Evolutionary conservation across 768 basidiomycete species (phyloP), one percentile per base, ranked within the genome.

Genomic region (Collybia nuda): DNA sequence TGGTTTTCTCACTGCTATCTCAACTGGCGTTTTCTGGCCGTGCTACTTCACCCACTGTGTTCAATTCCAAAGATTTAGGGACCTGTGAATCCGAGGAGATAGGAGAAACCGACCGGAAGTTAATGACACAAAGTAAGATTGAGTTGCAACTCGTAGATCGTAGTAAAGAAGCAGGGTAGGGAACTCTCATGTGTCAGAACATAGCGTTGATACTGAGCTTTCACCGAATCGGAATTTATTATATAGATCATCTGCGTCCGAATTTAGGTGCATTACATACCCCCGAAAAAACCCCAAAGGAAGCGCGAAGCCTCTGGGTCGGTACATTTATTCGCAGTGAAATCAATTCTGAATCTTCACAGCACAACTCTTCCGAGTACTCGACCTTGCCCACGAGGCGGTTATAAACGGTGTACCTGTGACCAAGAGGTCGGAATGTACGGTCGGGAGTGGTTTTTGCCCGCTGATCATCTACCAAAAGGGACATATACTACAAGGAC

Each of bases 401-500:
- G 63, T 90, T 5, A 50, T 75, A 1, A 69, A 73, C 17, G 74
- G 70, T 14, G 65, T 82, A 11, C 79, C 88, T 0, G 64, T 74
- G 6, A 89, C 88, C 12, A 89, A 90, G 69, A 70, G 86, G 85
- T 84, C 8, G 18, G 52, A 2, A 56, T 38, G 12, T 40, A 42
- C 7, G 23, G 18, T n/a, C 36, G 14, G 3, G 26, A 47, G 22
- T 48, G 17, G 18, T 4, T 48, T 49, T 47, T 47, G 51, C 52
- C 57, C 48, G 40, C 35, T 56, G 9, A 38, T 21, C 19, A 15
- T n/a, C 36, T 23, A 22, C 42, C 32, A 32, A 1, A 51, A 93
- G 94, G 12, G 93, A 96, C 65, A 78, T 96, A 14, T 98, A 81
- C 67, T 98, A 98, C 69, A 84, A 83, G 55, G 91, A 96, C 51